Conservation (phyloP, 1,284 basidiomycete genomes). For the Trichosporon sp. region DNA sequence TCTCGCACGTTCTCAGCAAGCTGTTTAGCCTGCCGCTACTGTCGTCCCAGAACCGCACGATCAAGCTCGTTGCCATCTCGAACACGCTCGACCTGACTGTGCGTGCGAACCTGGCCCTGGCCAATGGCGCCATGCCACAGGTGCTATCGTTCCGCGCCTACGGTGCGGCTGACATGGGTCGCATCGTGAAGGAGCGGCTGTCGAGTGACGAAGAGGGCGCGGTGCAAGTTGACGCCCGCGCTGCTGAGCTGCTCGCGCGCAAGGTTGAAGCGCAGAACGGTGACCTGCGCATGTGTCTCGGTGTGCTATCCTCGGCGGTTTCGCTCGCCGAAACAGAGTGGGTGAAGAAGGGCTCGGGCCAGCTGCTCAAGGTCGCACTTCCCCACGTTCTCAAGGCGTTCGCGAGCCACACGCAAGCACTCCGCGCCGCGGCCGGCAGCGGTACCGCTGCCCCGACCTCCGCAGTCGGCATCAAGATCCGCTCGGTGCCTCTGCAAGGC, state of each 20-base stretch:
- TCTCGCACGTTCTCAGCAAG: slow-evolving; percentile 41
- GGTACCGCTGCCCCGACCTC: slow-evolving; percentile 14
- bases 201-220: slow-evolving; percentile 10
- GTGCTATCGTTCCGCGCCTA: slow-evolving; percentile 47
- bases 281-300: slow-evolving; percentile 48
- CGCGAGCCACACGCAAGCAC: slow-evolving; percentile 39
- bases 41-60: slow-evolving; percentile 20
- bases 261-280: slow-evolving; percentile 49
- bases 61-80: slow-evolving; percentile 47
- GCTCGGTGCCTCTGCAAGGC: slow-evolving; percentile 44
- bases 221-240: slow-evolving; percentile 41
- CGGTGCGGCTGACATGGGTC: slow-evolving; percentile 39
- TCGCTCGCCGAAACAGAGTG: slow-evolving; percentile 45
- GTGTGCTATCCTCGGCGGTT: slow-evolving; percentile 43
- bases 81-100: slow-evolving; percentile 48
- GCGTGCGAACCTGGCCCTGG: slow-evolving; percentile 41
- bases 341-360: slow-evolving; percentile 34
- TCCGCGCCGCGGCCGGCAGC: slow-evolving; percentile 40
- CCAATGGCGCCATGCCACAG: slow-evolving; percentile 32
- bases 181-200: slow-evolving; percentile 42
- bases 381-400: slow-evolving; percentile 44
- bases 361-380: slow-evolving; percentile 35
- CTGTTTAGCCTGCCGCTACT: slow-evolving; percentile 42
- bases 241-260: slow-evolving; percentile 42
- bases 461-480: slow-evolving; percentile 36